These are phyloP conservation scores for Neurospora sp. DNA, from an alignment of 2,329 filamentous ascomycete species.

Conservation along the genomic window DNA sequence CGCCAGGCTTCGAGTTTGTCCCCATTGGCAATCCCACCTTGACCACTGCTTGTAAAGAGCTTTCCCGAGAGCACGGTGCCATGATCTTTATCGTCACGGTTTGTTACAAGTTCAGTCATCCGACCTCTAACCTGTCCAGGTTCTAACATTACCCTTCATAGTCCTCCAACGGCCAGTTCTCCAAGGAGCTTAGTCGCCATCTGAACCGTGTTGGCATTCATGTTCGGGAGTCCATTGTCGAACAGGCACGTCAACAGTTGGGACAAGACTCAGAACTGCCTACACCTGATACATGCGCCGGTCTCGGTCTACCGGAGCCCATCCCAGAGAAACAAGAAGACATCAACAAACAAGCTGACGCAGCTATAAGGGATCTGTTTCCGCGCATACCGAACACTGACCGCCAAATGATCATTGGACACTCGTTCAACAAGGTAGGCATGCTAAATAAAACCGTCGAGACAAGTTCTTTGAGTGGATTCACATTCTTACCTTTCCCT, in stretches of 20 bases:
- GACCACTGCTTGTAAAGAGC: constrained; percentile 52
- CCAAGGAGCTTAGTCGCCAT: constrained; percentile 38
- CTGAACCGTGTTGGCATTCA: constrained; percentile 53
- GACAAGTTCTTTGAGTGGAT: constrained; percentile 4
- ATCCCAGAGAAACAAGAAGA: constrained; percentile 50
- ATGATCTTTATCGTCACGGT: constrained; percentile 61
- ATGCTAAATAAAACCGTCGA: constrained; percentile 1
- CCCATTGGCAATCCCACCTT: constrained; percentile 53
- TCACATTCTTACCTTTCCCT: constrained; percentile 4
- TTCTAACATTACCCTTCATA: constrained; percentile 16
- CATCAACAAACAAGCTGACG: constrained; percentile 54
- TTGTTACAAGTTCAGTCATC: constrained; percentile 21
- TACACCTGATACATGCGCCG: constrained; percentile 13
- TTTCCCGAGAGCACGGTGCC: constrained; percentile 51
- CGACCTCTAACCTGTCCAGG: background rate
- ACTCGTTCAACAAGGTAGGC: constrained; percentile 53
- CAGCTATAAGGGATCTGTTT: constrained; percentile 52
- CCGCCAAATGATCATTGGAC: constrained; percentile 50
- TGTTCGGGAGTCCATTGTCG: constrained; percentile 48
- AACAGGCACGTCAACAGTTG: constrained; percentile 35
- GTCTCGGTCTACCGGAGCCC: constrained; percentile 39
- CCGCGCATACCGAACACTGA: constrained; percentile 57
- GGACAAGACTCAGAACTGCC: constrained; percentile 4
- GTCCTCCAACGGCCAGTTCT: constrained; percentile 25
- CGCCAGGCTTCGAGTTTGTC: constrained; percentile 53